Conservation (phyloP, 805 yeast genomes). For the Cyberlindnera veronae region DNA sequence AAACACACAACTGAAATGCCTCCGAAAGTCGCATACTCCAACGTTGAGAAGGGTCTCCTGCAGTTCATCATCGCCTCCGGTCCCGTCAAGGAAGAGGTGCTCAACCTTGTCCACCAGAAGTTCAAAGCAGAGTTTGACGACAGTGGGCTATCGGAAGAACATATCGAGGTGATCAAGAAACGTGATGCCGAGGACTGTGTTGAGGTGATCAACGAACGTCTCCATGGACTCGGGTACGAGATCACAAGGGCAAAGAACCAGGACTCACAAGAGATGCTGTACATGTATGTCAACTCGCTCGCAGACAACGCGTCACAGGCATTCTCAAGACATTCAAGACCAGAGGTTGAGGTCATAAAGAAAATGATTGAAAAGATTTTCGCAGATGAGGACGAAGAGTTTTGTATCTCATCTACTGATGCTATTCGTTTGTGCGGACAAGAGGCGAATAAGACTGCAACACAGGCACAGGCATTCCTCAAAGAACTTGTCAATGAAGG, state of each 20-base stretch:
- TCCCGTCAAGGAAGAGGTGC: conserved; percentile 7
- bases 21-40: conserved; percentile 5
- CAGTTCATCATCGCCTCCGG: conserved; percentile 13
- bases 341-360: conserved; percentile 41
- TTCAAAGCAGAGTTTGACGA: conserved; percentile 9
- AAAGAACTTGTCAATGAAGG: conserved; percentile 43
- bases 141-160: conserved; percentile 2
- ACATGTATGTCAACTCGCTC: conserved; percentile 34
- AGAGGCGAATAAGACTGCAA: conserved; percentile 30
- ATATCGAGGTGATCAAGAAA: background rate
- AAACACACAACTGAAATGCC: background rate
- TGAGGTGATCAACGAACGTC: conserved; percentile 24
- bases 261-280: conserved; percentile 30
- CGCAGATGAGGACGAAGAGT: conserved; percentile 24
- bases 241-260: conserved; percentile 36
- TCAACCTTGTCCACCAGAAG: conserved; percentile 6
- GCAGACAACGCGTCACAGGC: conserved; percentile 35
- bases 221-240: conserved; percentile 34
- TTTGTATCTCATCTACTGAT: conserved; percentile 31
- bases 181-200: conserved; percentile 23
- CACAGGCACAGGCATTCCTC: conserved; percentile 41
- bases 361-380: conserved; percentile 38
- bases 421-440: conserved; percentile 13
- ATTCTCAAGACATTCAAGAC: conserved; percentile 32
- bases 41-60: conserved; percentile 15